phyloP scores from a whole-genome alignment of 2,329 filamentous ascomycete species.

The Thielaviopsis musarum region DNA sequence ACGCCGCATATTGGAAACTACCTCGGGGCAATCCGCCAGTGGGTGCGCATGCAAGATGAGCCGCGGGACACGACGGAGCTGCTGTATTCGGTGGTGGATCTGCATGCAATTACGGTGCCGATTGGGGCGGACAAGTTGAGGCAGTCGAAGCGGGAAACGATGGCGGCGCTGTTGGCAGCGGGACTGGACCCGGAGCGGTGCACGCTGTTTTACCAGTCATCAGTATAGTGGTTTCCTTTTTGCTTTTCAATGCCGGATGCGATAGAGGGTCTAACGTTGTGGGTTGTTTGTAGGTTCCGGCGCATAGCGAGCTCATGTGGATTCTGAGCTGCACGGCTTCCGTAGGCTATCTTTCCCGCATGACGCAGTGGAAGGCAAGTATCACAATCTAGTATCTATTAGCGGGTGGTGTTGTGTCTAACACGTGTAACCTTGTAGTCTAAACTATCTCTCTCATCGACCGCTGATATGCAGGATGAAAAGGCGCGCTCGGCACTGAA shows the following conservation, averaged over 20 bases:
- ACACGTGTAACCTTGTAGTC: constrained; percentile 30
- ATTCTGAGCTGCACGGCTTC: constrained; percentile 82
- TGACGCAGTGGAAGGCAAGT: constrained; percentile 95
- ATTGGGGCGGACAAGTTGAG: constrained; percentile 47
- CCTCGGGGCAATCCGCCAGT: constrained; percentile 72
- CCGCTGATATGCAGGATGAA: constrained; percentile 40
- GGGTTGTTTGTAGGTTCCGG: constrained; percentile 36
- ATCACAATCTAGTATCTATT: background rate
- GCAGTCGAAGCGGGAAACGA: constrained; percentile 50
- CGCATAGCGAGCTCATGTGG: constrained; percentile 91
- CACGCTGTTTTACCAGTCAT: constrained; percentile 68
- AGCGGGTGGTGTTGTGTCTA: background rate
- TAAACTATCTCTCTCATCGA: constrained; percentile 50
- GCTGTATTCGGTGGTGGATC: constrained; percentile 77
- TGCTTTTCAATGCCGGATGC: background rate
- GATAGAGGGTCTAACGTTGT: background rate
- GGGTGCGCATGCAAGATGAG: constrained; percentile 63
- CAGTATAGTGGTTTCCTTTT: constrained; percentile 30
- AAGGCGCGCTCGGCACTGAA: constrained; percentile 48
- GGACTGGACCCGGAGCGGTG: constrained; percentile 65
- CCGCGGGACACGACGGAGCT: constrained; percentile 41
- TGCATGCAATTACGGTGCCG: constrained; percentile 77
- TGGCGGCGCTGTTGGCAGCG: constrained; percentile 69
- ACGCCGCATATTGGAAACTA: constrained; percentile 93
- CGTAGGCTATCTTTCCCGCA: constrained; percentile 86